A percentile compares a stretch with the other conserved stretches of the same genome.
Conservation (phyloP, 2,329 filamentous ascomycete species). For the Paecilomyces fulvus region DNA sequence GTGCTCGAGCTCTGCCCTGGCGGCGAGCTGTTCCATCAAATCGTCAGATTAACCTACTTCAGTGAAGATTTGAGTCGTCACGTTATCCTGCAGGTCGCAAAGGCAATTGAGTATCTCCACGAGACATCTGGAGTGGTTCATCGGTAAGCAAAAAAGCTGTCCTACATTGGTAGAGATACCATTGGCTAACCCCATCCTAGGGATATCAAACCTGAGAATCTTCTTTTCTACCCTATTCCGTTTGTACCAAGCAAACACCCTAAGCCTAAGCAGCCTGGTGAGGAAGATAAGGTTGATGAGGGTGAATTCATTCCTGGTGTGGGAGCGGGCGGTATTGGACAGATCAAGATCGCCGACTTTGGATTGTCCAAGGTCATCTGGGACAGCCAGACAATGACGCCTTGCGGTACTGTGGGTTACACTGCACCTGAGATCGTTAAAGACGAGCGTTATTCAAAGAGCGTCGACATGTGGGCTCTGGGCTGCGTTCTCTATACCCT, state of each 20-base stretch:
- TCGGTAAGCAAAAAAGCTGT: conserved; percentile 54
- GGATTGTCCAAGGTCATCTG: conserved; percentile 96
- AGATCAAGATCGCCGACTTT: conserved; percentile 97
- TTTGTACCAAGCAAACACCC: conserved; percentile 72
- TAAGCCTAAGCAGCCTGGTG: conserved; percentile 73
- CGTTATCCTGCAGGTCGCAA: conserved; percentile 91
- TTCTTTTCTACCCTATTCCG: conserved; percentile 81
- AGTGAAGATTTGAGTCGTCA: conserved; percentile 92
- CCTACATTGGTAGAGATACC: conserved; percentile 8
- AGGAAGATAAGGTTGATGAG: conserved; percentile 96
- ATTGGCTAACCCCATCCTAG: conserved; percentile 40
- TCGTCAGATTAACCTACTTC: conserved; percentile 95
- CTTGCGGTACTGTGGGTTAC: conserved; percentile 97
- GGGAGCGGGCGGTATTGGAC: conserved; percentile 82
- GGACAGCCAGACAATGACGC: conserved; percentile 97
- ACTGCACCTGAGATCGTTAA: conserved; percentile 98
- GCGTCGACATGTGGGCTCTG: conserved; percentile 98
- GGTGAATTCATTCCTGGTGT: conserved; percentile 79
- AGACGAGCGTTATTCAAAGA: conserved; percentile 97
- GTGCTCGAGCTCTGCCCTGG: conserved; percentile 90
- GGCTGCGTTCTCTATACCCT: conserved; percentile 96
- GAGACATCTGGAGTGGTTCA: conserved; percentile 94
- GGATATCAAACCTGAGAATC: conserved; percentile 97
- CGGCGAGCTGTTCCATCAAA: conserved; percentile 96
- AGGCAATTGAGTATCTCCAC: conserved; percentile 86